Evolutionary conservation across 225 moss, liverwort and hornwort species (phyloP), one percentile per base, ranked within the genome.

Genomic region (Takakia lepidozioides): DNA sequence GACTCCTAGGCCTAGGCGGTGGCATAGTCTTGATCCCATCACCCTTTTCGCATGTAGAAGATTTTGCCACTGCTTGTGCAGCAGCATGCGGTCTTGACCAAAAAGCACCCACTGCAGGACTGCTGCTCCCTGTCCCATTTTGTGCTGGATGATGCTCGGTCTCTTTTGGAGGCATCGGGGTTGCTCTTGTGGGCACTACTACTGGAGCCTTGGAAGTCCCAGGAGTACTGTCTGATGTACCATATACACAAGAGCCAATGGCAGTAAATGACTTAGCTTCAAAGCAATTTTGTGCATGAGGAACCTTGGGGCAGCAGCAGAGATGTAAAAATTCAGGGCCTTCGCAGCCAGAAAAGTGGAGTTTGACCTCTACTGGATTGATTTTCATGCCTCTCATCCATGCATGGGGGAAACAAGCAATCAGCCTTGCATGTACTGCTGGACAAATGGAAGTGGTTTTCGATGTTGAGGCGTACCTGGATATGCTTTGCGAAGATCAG

Each of bases 11-110:
- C 43, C 66, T 78, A 23, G 49, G 43, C 29, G 73, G 58, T 48
- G 51, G 17, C 29, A 65, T 34, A 16, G 29, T 35, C 56, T 58
- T 68, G 35, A 26, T 56, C 26, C 25, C 62, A 34, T 51, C 25
- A 56, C 28, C 44, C 44, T 81, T 92, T 19, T 83, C 86, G 50
- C 43, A 51, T 42, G 50, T 60, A 10, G 54, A 49, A 27, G 43
- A 26, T 4, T 60, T 29, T 26, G 59, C 69, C 16, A 72, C 89
- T 19, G 61, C 35, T 53, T 65, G 63, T 1, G 81, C 76, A 64
- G 61, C 56, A 15, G 95, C 95, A 59, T 87, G 84, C 40, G 65
- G 77, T 10, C 84, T 87, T 43, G 95, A 75, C 95, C 95, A 95
- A 65, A 95, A 95, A 8, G 85, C 83, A 62, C 92, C 92, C 59